These are phyloP conservation scores for Sambucus nigra DNA, from an alignment of 129 eudicot genomes.

Conservation along the genomic window DNA sequence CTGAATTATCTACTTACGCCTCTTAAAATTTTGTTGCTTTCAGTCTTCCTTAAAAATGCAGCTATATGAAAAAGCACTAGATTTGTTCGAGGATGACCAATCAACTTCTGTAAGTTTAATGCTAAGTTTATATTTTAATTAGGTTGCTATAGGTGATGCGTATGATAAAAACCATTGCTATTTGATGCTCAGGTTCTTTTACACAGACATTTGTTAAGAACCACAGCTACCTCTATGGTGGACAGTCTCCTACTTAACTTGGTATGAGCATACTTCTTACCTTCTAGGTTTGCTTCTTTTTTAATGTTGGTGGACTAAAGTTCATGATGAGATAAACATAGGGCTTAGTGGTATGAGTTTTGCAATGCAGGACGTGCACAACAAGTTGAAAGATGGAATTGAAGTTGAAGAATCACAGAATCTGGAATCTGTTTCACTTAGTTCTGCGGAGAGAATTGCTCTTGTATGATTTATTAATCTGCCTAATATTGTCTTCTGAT, in stretches of 20 bases:
- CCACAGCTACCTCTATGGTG: conserved; percentile 59
- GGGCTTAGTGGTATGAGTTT: conserved; percentile 10
- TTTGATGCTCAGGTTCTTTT: conserved; percentile 50
- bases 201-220: conserved; percentile 81
- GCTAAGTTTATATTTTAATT: background rate
- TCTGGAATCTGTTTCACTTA: conserved; percentile 40
- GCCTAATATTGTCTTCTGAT: background rate
- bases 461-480: conserved; percentile 41
- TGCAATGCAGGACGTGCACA: conserved; percentile 51
- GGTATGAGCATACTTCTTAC: conserved; percentile 42
- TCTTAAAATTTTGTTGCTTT: conserved; percentile 6
- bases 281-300: conserved; percentile 9
- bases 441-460: conserved; percentile 64
- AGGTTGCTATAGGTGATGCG: background rate
- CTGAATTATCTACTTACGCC: conserved; percentile 5
- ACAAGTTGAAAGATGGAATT: conserved; percentile 67
- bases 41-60: conserved; percentile 76
- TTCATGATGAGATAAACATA: background rate
- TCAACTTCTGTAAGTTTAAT: conserved; percentile 55
- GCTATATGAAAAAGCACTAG: conserved; percentile 80
- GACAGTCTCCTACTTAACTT: conserved; percentile 61
- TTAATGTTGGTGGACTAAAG: background rate
- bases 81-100: conserved; percentile 86
- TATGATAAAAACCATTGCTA: conserved; percentile 1
- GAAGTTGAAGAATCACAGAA: conserved; percentile 63